Base-by-base conservation (phyloP, 768 basidiomycete species). In the Podaxis pistillaris region DNA sequence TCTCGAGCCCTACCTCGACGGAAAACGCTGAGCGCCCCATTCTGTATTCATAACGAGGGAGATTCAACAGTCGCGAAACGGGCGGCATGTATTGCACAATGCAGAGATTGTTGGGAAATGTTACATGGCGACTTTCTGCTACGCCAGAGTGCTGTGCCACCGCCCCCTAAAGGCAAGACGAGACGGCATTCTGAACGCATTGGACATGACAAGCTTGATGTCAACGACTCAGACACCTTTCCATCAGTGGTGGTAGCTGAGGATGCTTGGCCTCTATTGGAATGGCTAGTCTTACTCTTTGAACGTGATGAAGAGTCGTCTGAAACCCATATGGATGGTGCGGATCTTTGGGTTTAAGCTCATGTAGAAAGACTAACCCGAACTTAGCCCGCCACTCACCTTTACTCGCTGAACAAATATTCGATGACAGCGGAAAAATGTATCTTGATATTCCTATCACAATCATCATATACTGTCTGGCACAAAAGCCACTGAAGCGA, bases 231-330 rank as follows among this genome's bases (percentile, higher is more conserved):
- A 59, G 69, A 58, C 68, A 68, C 57, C 72, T 68, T 36, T 66
- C 65, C 60, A 57, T 60, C 71, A 40, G 64, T 67, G n/a, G 69
- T 80, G 11, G 81, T 92, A 24, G 84, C 83, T 24, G 79, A 83
- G 52, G 76, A 86, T 64, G 85, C 89, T 4, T 93, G 91, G 91
- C 80, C 83, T 33, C 70, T 87, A 46, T 78, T 93, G n/a, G 83
- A 85, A 22, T 92, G 88, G 87, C 66, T 92, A 0, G 58, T 93
- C 11, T 70, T 74, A 22, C 66, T 92, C 19, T 90, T 91, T 65
- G 89, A 93, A 68, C 82, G 81, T 65, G 90, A 92, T 63, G 86
- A 91, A 66, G 64, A 67, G 9, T 63, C 73, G 54, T 68, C 68
- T 22, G 73, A 75, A 61, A 65, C 66, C 15, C 71, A 73, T 62